Conservation (phyloP, 2,329 filamentous ascomycete species). For the Chlorencoelia australis region DNA sequence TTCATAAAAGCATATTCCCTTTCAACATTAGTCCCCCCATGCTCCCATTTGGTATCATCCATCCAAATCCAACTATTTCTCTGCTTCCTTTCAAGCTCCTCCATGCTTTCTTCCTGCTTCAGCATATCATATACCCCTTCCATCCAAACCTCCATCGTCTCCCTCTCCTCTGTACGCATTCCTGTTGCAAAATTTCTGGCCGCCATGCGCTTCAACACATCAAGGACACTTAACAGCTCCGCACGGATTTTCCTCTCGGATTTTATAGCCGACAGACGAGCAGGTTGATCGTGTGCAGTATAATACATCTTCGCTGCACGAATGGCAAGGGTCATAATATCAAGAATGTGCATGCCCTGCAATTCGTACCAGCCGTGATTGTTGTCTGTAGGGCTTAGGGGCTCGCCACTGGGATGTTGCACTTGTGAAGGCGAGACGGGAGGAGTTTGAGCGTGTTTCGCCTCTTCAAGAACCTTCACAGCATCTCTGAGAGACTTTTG, state of each 20-base stretch:
- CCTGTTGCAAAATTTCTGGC: constrained; percentile 78
- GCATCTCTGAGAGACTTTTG: constrained; percentile 60
- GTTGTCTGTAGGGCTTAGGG: constrained; percentile 22
- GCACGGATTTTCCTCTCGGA: constrained; percentile 76
- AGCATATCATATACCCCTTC: constrained; percentile 68
- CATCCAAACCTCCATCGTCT: constrained; percentile 72
- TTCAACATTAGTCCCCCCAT: constrained; percentile 63
- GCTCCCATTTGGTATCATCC: constrained; percentile 58
- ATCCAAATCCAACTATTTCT: constrained; percentile 74
- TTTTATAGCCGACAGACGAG: constrained; percentile 76
- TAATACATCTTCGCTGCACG: constrained; percentile 94
- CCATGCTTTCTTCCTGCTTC: constrained; percentile 64
- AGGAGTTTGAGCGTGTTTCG: constrained; percentile 29
- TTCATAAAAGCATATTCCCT: constrained; percentile 73
- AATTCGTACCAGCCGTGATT: constrained; percentile 67
- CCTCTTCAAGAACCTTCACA: constrained; percentile 54
- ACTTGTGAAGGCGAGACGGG: constrained; percentile 15
- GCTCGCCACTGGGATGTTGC: constrained; percentile 9
- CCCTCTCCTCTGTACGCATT: constrained; percentile 66
- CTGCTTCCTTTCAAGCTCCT: constrained; percentile 56
- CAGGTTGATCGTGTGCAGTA: constrained; percentile 79
- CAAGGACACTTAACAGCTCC: constrained; percentile 77
- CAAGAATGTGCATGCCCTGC: constrained; percentile 84
- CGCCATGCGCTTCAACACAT: constrained; percentile 86
- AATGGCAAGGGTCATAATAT: constrained; percentile 91